phyloP scores from a whole-genome alignment of 1,284 basidiomycete genomes.

The Xerocomus amazonicus region DNA sequence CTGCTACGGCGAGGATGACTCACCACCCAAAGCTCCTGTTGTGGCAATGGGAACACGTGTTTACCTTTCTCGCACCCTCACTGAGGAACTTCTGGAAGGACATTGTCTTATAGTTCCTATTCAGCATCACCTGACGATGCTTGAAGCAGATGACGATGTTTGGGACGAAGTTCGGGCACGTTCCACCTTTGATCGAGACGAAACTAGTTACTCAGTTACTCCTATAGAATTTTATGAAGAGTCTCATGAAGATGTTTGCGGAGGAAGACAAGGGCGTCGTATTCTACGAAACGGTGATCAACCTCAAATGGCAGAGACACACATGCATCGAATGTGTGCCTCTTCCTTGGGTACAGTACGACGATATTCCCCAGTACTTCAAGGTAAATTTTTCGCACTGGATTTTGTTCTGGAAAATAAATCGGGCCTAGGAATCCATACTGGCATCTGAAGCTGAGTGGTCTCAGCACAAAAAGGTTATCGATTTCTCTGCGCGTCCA shows the following conservation, averaged over 20 bases:
- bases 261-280: slow-evolving; percentile 86
- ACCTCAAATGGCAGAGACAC: slow-evolving; percentile 84
- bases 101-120: slow-evolving; percentile 97
- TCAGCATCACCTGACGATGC: slow-evolving; percentile 85
- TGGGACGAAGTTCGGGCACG: slow-evolving; percentile 94
- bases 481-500: slow-evolving; percentile 85
- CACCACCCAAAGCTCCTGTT: slow-evolving; percentile 79
- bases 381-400: slow-evolving; percentile 48
- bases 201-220: neutral
- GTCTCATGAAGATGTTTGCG: slow-evolving; percentile 90
- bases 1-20: slow-evolving; percentile 87
- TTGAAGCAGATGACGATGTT: slow-evolving; percentile 96
- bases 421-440: slow-evolving; percentile 74
- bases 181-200: neutral
- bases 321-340: slow-evolving; percentile 93
- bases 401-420: slow-evolving; percentile 7
- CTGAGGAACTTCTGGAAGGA: slow-evolving; percentile 82
- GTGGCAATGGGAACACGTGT: slow-evolving; percentile 87
- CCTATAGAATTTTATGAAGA: slow-evolving; percentile 96
- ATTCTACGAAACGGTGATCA: slow-evolving; percentile 92
- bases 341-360: slow-evolving; percentile 80
- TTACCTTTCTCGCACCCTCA: slow-evolving; percentile 85
- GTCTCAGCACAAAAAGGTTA: slow-evolving; percentile 96
- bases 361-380: slow-evolving; percentile 90
- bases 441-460: slow-evolving; percentile 90